phyloP scores from a whole-genome alignment of 2,329 filamentous ascomycete species.

The Lachnellula hyalina region DNA sequence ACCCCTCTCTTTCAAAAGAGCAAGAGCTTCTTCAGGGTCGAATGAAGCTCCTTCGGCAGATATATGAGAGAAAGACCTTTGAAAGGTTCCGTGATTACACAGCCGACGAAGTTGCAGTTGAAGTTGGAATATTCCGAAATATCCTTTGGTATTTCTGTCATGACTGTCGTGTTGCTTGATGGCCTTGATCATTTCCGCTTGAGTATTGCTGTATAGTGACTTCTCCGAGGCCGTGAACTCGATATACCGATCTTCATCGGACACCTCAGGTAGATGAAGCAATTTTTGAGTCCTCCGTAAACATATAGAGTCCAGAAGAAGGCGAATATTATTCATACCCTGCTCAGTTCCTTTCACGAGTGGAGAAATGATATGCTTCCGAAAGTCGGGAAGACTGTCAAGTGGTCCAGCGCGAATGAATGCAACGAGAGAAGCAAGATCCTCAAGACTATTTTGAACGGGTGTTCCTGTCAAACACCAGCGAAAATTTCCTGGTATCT shows the following conservation, averaged over 20 bases:
- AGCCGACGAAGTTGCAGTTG: constrained; percentile 13
- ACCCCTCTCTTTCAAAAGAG: neutral
- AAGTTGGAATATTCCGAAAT: constrained; percentile 13
- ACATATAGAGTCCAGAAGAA: constrained; percentile 36
- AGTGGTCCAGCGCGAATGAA: constrained; percentile 13
- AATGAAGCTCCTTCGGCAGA: neutral
- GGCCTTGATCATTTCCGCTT: constrained; percentile 3
- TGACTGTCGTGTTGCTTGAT: constrained; percentile 6
- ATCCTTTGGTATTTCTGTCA: constrained; percentile 4
- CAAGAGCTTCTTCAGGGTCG: constrained; percentile 6
- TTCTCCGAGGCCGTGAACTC: constrained; percentile 31
- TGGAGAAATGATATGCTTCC: constrained; percentile 20
- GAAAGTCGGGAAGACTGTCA: constrained; percentile 10
- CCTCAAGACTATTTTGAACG: constrained; percentile 31
- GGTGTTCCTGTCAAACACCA: constrained; percentile 25
- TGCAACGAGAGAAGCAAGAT: constrained; percentile 29
- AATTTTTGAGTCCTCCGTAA: constrained; percentile 39
- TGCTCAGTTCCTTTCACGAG: constrained; percentile 21
- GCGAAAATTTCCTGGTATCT: constrained; percentile 39
- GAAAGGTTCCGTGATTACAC: constrained; percentile 17
- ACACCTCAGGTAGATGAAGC: constrained; percentile 32
- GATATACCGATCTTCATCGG: constrained; percentile 25
- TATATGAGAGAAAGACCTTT: constrained; percentile 1
- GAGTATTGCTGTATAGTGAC: constrained; percentile 1
- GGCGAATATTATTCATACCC: constrained; percentile 27